phyloP scores from a whole-genome alignment of 2,329 filamentous ascomycete species.

The Alternaria alternata region DNA sequence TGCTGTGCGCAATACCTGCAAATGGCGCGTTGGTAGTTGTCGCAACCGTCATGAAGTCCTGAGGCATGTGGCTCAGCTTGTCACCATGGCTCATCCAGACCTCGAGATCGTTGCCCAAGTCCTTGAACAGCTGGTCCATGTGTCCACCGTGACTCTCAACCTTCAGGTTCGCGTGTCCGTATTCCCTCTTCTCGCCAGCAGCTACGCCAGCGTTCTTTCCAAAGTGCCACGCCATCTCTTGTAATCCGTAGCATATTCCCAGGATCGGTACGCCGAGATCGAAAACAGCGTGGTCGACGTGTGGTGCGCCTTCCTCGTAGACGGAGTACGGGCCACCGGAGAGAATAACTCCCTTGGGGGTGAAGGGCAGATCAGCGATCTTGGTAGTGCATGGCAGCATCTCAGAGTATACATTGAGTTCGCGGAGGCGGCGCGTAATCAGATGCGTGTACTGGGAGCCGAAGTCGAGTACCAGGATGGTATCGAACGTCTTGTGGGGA shows the following conservation, averaged over 20 bases:
- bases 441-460: slow-evolving; percentile 77
- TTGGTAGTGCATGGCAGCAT: slow-evolving; percentile 89
- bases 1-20: slow-evolving; percentile 78
- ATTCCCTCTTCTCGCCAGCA: slow-evolving; percentile 73
- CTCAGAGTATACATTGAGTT: slow-evolving; percentile 84
- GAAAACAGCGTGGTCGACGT: slow-evolving; percentile 83
- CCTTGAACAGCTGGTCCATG: slow-evolving; percentile 81
- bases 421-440: slow-evolving; percentile 76
- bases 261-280: slow-evolving; percentile 71
- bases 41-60: slow-evolving; percentile 76
- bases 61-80: slow-evolving; percentile 78
- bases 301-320: slow-evolving; percentile 78
- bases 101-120: slow-evolving; percentile 73
- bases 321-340: slow-evolving; percentile 79
- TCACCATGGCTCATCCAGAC: slow-evolving; percentile 92
- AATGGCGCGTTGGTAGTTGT: slow-evolving; percentile 78
- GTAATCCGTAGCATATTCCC: slow-evolving; percentile 70
- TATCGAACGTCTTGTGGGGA: slow-evolving; percentile 66
- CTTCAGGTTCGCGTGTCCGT: slow-evolving; percentile 73
- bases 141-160: slow-evolving; percentile 66
- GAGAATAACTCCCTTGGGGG: slow-evolving; percentile 83
- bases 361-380: slow-evolving; percentile 76
- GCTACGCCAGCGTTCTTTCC: slow-evolving; percentile 68
- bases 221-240: slow-evolving; percentile 78
- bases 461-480: slow-evolving; percentile 76